Evolutionary conservation across 192 early-diverging fungal species (phyloP).

Genomic region (Dissophora globulifera): DNA sequence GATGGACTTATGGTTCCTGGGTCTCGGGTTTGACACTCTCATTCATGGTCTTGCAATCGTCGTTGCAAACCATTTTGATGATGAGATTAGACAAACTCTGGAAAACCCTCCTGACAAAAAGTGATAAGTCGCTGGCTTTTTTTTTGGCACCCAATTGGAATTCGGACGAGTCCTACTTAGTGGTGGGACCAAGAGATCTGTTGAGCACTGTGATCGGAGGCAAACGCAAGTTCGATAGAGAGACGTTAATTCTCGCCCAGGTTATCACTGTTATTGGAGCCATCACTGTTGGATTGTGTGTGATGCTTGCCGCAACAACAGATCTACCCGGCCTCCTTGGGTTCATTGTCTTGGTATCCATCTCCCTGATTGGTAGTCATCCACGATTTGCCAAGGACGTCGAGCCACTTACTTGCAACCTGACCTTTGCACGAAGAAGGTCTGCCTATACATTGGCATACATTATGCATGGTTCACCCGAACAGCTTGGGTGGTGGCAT

Average conservation of each 20-base stretch:
- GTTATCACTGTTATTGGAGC: conserved; percentile 12
- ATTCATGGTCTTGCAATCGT: conserved; percentile 14
- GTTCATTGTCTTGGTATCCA: conserved; percentile 15
- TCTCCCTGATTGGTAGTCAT: conserved; percentile 15
- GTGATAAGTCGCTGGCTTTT: conserved; percentile 6
- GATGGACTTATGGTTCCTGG: conserved; percentile 19
- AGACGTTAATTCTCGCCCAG: conserved; percentile 10
- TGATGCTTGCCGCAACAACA: conserved; percentile 17
- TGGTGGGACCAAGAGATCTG: conserved; percentile 17
- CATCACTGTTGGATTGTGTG: conserved; percentile 23
- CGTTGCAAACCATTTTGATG: conserved; percentile 13
- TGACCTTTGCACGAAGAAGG: conserved; percentile 19
- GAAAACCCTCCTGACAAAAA: conserved; percentile 11
- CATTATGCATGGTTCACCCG: conserved; percentile 18
- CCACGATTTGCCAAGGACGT: conserved; percentile 20
- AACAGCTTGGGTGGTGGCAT: conserved; percentile 19
- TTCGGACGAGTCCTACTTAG: conserved; percentile 17
- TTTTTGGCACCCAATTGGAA: conserved; percentile 25
- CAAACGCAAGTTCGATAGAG: conserved; percentile 17
- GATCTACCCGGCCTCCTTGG: conserved; percentile 17
- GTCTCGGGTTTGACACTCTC: conserved; percentile 18
- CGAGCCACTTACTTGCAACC: conserved; percentile 14
- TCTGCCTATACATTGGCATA: conserved; percentile 20
- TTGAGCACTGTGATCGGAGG: conserved; percentile 20
- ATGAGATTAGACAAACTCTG: conserved; percentile 20